A percentile compares a stretch with the other conserved stretches of the same genome.
Evolutionary conservation across 306 rosid species (phyloP).

Genomic region (Clitoria ternatea): DNA sequence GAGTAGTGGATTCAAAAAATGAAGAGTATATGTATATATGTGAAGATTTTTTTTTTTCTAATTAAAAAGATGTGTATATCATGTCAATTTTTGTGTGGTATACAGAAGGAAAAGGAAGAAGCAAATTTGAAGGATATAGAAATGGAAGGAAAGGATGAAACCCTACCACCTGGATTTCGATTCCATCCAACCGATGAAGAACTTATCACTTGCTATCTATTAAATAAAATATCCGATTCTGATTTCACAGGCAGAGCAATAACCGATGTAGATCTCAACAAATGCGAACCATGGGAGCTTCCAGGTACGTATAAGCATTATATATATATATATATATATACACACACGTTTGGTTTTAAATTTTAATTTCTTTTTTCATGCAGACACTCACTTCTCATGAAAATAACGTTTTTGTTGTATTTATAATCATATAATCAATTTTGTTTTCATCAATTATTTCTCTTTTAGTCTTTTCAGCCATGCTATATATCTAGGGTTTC

Average conservation of each 20-base stretch:
- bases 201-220: slow-evolving; percentile 68
- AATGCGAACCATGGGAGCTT: slow-evolving; percentile 97
- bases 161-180: slow-evolving; percentile 84
- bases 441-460: background rate
- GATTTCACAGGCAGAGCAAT: slow-evolving; percentile 66
- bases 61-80: background rate
- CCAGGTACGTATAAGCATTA: slow-evolving; percentile 75
- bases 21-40: too few relatives aligned
- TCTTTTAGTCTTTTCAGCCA: background rate
- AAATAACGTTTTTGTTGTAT: background rate
- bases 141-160: slow-evolving; percentile 62
- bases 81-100: slow-evolving; percentile 35
- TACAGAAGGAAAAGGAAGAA: slow-evolving; percentile 44
- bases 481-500: slow-evolving; percentile 15
- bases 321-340: too few relatives aligned
- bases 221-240: slow-evolving; percentile 74
- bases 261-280: slow-evolving; percentile 88
- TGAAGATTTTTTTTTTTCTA: background rate
- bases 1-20: background rate
- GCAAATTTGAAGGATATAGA: slow-evolving; percentile 30
- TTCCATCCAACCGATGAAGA: slow-evolving; percentile 97
- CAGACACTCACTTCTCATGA: background rate
- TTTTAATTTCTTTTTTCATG: background rate
- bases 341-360: background rate
- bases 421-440: background rate